These are phyloP conservation scores for Podila minutissima DNA, from an alignment of 192 early-diverging fungal species.

Conservation along the genomic window DNA sequence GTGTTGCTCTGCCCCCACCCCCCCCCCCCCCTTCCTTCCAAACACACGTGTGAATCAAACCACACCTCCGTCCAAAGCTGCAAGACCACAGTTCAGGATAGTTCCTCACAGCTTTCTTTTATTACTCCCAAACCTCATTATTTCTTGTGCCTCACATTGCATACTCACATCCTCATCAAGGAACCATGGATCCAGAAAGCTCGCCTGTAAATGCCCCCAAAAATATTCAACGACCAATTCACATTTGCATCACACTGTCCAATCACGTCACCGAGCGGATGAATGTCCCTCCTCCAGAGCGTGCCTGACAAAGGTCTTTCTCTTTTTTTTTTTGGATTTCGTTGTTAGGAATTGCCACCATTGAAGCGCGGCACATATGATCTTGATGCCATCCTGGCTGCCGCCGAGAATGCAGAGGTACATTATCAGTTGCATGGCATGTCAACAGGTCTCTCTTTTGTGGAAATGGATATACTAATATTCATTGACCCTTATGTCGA, in stretches of 20 bases:
- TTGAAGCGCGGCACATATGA: conserved; percentile 44
- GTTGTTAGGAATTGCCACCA: conserved; percentile 38
- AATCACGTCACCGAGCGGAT: not conserved
- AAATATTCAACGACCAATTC: not conserved
- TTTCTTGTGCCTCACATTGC: not conserved
- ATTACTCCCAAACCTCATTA: not conserved
- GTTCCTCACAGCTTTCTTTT: not conserved
- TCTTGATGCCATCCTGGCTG: conserved; percentile 48
- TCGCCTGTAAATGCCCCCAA: conserved; percentile 23
- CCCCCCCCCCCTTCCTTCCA: no score
- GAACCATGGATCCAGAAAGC: conserved; percentile 40
- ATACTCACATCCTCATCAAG: not conserved
- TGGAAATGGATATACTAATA: no score
- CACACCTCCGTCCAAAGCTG: no score
- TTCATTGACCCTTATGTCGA: not conserved
- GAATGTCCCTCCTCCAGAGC: not conserved
- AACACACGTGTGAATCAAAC: no score
- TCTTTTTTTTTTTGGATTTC: not conserved
- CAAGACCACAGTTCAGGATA: no score
- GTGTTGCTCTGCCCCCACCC: no score
- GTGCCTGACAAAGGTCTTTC: not conserved
- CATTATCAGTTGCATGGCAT: not conserved
- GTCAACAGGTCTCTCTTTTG: not conserved
- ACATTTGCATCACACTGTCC: not conserved
- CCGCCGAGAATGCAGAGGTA: conserved; percentile 41